Evolutionary conservation across 768 basidiomycete genomes (phyloP).

Genomic region (Leucosporidium yakuticum): DNA sequence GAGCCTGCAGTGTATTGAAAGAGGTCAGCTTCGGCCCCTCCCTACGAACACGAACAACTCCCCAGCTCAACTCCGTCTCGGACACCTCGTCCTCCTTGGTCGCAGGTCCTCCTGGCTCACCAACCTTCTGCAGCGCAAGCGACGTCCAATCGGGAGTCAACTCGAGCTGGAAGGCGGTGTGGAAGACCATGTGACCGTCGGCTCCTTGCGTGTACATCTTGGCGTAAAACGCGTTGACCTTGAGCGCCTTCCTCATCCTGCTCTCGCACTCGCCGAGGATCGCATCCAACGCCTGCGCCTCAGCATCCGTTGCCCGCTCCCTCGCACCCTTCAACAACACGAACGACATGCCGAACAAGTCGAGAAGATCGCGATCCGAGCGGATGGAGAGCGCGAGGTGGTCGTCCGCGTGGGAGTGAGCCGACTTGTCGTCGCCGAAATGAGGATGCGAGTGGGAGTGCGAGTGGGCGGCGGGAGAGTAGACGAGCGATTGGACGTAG

Average conservation of each 20-base stretch:
- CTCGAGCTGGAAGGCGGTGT: slow-evolving; percentile 11
- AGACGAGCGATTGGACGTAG: slow-evolving; percentile 7
- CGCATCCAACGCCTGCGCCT: background rate
- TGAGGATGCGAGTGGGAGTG: background rate
- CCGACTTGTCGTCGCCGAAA: background rate
- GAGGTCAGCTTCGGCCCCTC: background rate
- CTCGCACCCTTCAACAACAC: background rate
- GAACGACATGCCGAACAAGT: background rate
- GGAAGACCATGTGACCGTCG: slow-evolving; percentile 10
- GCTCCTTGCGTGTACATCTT: background rate
- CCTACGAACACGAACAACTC: background rate
- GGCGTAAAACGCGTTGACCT: background rate
- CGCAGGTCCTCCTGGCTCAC: slow-evolving; percentile 2
- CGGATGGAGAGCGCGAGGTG: slow-evolving; percentile 12
- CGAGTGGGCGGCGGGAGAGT: background rate
- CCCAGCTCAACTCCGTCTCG: slow-evolving; percentile 18
- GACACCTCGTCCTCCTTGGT: slow-evolving; percentile 1
- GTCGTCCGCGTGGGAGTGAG: slow-evolving; percentile 8
- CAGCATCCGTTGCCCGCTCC: too few species aligned
- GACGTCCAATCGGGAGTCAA: slow-evolving; percentile 12
- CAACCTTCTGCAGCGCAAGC: slow-evolving; percentile 7
- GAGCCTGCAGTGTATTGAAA: slow-evolving; percentile 3
- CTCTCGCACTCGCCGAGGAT: background rate
- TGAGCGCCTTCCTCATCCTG: slow-evolving; percentile 10
- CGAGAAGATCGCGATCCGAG: slow-evolving; percentile 15